Conservation (phyloP, 108 stramenopile genomes). For the Schizochytrium sp. region DNA sequence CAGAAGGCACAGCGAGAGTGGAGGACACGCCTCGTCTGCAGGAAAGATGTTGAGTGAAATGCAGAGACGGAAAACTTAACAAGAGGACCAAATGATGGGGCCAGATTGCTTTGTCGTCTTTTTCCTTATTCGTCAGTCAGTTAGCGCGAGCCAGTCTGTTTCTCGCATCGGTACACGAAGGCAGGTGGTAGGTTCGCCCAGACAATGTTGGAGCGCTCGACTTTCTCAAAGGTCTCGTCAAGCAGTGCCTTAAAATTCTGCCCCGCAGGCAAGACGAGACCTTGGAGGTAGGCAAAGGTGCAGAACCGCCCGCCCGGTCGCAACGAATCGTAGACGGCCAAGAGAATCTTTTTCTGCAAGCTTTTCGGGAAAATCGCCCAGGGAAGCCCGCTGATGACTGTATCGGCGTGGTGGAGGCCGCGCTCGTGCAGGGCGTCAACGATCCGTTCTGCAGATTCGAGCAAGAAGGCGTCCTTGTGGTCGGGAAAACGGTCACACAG, state of each 20-base stretch:
- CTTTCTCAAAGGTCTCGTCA: background rate
- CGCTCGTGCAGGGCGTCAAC: background rate
- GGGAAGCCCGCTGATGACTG: background rate
- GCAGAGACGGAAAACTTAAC: no score
- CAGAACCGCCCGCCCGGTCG: background rate
- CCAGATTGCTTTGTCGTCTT: background rate
- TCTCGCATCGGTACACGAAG: constrained; percentile 5
- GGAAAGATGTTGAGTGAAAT: no score
- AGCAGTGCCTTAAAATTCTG: background rate
- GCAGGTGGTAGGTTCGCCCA: background rate
- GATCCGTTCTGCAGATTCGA: background rate
- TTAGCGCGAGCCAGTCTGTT: background rate
- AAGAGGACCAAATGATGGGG: no score
- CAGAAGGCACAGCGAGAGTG: no score
- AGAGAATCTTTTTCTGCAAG: background rate
- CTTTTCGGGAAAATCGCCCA: background rate
- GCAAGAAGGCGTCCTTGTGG: background rate
- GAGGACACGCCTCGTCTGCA: no score
- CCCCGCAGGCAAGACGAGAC: background rate
- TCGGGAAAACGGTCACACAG: background rate
- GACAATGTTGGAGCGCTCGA: constrained; percentile 8
- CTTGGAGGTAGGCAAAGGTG: constrained; percentile 12
- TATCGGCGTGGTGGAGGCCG: background rate
- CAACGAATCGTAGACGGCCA: background rate
- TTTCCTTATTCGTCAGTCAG: background rate